A percentile compares a stretch with the other conserved stretches of the same genome.
Conservation (phyloP, 805 yeast species). For the Zygotorulaspora danielsina region DNA sequence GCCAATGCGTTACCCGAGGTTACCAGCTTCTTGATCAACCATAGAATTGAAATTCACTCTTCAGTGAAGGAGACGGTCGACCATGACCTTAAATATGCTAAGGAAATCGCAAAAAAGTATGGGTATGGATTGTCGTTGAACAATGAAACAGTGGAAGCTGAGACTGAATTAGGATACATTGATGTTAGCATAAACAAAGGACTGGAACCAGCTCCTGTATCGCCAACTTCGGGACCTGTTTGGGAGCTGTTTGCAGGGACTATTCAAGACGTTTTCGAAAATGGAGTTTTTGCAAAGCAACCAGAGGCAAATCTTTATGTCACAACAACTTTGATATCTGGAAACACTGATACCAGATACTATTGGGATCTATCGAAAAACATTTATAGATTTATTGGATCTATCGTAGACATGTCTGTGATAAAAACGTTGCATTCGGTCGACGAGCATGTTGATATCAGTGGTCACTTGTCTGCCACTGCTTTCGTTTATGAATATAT, state of each 20-base stretch:
- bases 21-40: constrained; percentile 52
- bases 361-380: constrained; percentile 54
- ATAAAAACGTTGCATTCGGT: constrained; percentile 52
- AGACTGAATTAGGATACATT: constrained; percentile 32
- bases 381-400: constrained; percentile 46
- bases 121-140: constrained; percentile 42
- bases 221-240: constrained; percentile 36
- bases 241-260: constrained; percentile 48
- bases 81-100: constrained; percentile 37
- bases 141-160: constrained; percentile 24
- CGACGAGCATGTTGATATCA: constrained; percentile 53
- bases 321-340: constrained; percentile 51
- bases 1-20: constrained; percentile 73
- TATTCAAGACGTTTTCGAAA: constrained; percentile 52
- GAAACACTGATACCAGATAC: constrained; percentile 58
- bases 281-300: constrained; percentile 36
- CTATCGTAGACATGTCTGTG: constrained; percentile 16
- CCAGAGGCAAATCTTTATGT: constrained; percentile 31
- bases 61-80: constrained; percentile 42
- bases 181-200: constrained; percentile 19
- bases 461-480: constrained; percentile 55
- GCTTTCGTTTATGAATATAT: constrained; percentile 53
- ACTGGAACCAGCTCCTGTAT: constrained; percentile 40
- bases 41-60: constrained; percentile 59
- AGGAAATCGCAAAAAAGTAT: constrained; percentile 44